A percentile compares a stretch with the other conserved stretches of the same genome.
Conservation (phyloP, 2,329 filamentous ascomycete species). For the Neofusicoccum kwambonambiense region DNA sequence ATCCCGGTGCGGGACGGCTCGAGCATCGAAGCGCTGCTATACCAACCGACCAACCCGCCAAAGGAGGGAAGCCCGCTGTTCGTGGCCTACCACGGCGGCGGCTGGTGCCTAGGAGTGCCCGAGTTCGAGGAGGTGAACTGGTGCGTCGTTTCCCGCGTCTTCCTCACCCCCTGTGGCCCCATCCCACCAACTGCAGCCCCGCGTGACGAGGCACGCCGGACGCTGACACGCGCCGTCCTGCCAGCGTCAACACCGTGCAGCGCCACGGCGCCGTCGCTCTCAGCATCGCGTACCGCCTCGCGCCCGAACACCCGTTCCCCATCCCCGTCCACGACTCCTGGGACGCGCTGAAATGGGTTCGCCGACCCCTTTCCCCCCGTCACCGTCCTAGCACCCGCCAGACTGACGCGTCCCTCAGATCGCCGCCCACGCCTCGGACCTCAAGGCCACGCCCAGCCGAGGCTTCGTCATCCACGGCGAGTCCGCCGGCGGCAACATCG, state of each 20-base stretch:
- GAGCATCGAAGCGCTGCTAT: neutral
- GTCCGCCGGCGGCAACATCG: conserved; percentile 24
- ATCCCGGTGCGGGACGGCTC: conserved; percentile 8
- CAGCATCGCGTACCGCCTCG: conserved; percentile 61
- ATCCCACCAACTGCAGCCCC: no score
- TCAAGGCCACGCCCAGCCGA: conserved; percentile 20
- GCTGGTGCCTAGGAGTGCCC: conserved; percentile 22
- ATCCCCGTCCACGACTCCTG: conserved; percentile 58
- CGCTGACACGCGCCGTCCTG: no score
- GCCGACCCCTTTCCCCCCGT: no score
- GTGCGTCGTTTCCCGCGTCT: neutral
- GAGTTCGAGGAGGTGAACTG: conserved; percentile 19
- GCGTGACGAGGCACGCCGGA: no score
- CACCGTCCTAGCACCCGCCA: no score
- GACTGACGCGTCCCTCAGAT: neutral
- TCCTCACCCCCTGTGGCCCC: no score
- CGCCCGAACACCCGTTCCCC: conserved; percentile 62
- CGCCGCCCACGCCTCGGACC: conserved; percentile 18
- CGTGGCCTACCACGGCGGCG: conserved; percentile 26
- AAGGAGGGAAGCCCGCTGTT: conserved; percentile 19
- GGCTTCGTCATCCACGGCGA: conserved; percentile 24
- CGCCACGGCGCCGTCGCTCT: conserved; percentile 59
- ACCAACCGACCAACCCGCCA: neutral
- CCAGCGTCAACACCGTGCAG: conserved; percentile 43
- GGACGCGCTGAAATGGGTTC: conserved; percentile 21